A percentile compares a stretch with the other conserved stretches of the same genome.
Evolutionary conservation across 177 flowering plant genomes (phyloP).

Genomic region (Vitis hybrid): DNA sequence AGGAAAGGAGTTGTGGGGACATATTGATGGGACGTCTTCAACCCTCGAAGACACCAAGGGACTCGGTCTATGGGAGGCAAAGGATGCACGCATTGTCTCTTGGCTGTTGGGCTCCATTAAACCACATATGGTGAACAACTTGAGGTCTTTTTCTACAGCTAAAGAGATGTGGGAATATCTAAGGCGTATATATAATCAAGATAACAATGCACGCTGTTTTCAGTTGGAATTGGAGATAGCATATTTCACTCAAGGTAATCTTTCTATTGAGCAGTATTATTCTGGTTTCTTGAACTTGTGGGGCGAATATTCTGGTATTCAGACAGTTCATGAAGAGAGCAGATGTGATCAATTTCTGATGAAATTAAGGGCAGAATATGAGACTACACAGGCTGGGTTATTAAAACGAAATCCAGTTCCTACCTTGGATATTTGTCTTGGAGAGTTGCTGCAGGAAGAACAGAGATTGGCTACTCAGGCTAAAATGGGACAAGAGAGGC

Average conservation of each 20-base stretch:
- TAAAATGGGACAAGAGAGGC: not conserved
- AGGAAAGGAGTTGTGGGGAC: too few species aligned
- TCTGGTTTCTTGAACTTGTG: constrained; percentile 13
- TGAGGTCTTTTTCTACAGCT: too few species aligned
- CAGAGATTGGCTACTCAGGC: constrained; percentile 7
- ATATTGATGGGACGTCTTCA: too few species aligned
- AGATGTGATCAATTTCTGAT: constrained; percentile 15
- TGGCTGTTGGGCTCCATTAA: too few species aligned
- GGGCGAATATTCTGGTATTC: constrained; percentile 11
- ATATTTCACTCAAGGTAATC: not conserved
- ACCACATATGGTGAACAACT: too few species aligned
- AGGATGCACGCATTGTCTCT: too few species aligned
- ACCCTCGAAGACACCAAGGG: too few species aligned
- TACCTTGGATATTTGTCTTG: constrained; percentile 17
- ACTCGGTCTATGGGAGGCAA: too few species aligned
- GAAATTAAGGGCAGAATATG: constrained; percentile 16
- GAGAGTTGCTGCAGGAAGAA: constrained; percentile 22
- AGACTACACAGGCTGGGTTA: constrained; percentile 5
- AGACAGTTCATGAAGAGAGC: constrained; percentile 2
- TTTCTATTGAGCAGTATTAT: constrained; percentile 16
- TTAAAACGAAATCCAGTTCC: constrained; percentile 13
- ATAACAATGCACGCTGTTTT: too few species aligned
- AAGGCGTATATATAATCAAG: too few species aligned
- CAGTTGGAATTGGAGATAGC: too few species aligned
- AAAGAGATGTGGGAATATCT: too few species aligned